Percentiles rank a stretch among this genome's conserved stretches.
Conservation (phyloP, 1,284 basidiomycete genomes). For the Rhodofomes roseus region DNA sequence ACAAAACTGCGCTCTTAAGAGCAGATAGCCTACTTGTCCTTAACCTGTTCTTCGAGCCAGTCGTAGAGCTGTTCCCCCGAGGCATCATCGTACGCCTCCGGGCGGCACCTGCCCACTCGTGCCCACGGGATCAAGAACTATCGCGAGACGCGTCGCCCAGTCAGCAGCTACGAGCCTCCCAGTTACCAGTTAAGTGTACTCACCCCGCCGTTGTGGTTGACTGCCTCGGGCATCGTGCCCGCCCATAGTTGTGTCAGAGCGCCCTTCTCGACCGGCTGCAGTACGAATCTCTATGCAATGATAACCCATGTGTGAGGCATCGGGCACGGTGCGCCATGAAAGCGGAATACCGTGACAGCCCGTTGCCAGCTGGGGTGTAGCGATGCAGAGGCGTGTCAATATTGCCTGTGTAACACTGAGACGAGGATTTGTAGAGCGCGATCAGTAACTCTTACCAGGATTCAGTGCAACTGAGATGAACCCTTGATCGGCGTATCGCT, state of each 20-base stretch:
- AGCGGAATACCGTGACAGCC: neutral
- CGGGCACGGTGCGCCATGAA: neutral
- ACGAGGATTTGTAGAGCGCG: no score
- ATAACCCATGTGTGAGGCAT: no score
- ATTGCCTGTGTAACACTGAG: slow-evolving; percentile 11
- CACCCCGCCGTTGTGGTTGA: slow-evolving; percentile 20
- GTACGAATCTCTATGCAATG: no score
- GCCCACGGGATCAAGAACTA: slow-evolving; percentile 39
- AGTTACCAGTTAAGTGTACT: slow-evolving; percentile 3
- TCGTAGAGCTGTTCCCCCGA: slow-evolving; percentile 32
- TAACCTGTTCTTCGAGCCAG: slow-evolving; percentile 22
- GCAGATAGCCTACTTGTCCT: slow-evolving; percentile 1
- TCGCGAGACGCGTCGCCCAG: neutral
- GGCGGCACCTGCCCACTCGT: slow-evolving; percentile 18
- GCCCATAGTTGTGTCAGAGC: slow-evolving; percentile 24
- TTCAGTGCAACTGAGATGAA: slow-evolving; percentile 48
- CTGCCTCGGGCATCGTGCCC: slow-evolving; percentile 20
- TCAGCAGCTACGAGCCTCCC: neutral
- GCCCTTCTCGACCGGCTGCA: slow-evolving; percentile 16
- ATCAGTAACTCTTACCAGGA: slow-evolving; percentile 21
- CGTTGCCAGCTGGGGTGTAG: slow-evolving; percentile 7
- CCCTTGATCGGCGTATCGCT: slow-evolving; percentile 45
- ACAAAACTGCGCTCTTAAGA: no score
- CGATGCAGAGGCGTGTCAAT: slow-evolving; percentile 8
- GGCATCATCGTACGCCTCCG: slow-evolving; percentile 25